Evolutionary conservation across 2,329 filamentous ascomycete species (phyloP).

Genomic region (Byssochlamys sp.): DNA sequence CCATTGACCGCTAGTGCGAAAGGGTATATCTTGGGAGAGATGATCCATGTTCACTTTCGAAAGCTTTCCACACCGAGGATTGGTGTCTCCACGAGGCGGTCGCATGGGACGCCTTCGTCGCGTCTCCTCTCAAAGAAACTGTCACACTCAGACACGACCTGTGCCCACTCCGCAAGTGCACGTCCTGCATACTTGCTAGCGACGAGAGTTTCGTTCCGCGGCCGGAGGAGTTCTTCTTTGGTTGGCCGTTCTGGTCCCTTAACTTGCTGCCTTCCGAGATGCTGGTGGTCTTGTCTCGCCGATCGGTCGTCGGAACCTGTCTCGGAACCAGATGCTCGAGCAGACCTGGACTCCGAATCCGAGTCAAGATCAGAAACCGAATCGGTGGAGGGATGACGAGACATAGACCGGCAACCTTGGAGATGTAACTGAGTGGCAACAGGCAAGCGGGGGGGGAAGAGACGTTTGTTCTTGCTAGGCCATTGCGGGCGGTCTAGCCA

Average conservation of each 20-base stretch:
- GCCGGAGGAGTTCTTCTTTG: constrained; percentile 9
- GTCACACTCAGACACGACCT: constrained; percentile 53
- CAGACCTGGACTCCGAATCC: constrained; percentile 12
- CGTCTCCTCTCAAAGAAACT: constrained; percentile 54
- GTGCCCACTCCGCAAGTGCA: constrained; percentile 55
- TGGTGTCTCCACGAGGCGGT: constrained; percentile 52
- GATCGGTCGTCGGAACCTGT: constrained; percentile 9
- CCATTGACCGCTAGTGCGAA: not conserved
- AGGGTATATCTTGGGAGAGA: not conserved
- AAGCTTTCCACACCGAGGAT: constrained; percentile 54
- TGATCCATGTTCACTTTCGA: constrained; percentile 29
- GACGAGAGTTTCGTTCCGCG: constrained; percentile 20
- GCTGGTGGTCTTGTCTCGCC: constrained; percentile 6
- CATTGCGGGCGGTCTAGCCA: constrained; percentile 48
- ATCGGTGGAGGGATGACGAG: constrained; percentile 4
- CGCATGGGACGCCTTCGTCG: constrained; percentile 51
- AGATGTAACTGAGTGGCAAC: constrained; percentile 46
- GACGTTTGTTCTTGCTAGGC: constrained; percentile 42
- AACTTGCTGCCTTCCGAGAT: not conserved
- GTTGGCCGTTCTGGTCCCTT: not conserved
- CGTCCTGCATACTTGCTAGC: constrained; percentile 52
- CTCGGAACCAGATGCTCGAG: constrained; percentile 9
- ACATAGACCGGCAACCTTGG: constrained; percentile 28
- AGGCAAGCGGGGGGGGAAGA: constrained; percentile 49
- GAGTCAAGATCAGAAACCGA: constrained; percentile 14